Percentiles rank a stretch among this genome's conserved stretches.
These are phyloP conservation scores for Ceratobasidium sp. DNA, from an alignment of 1,284 basidiomycete genomes.

Conservation along the genomic window DNA sequence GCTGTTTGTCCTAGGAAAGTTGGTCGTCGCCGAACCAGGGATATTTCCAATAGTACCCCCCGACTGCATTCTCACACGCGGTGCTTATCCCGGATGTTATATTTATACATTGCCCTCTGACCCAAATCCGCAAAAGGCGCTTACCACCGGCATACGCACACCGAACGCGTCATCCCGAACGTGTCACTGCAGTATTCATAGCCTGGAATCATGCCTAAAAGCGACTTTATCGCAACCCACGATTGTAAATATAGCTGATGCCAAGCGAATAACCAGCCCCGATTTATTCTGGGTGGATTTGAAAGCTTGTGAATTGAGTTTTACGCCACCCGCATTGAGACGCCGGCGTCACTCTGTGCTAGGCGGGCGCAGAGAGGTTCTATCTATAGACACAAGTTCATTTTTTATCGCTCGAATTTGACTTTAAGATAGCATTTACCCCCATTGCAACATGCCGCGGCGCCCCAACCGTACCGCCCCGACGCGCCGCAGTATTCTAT, in stretches of 20 bases:
- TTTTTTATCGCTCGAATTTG: not conserved
- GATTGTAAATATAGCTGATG: conserved; percentile 5
- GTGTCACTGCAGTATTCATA: not conserved
- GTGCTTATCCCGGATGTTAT: no score
- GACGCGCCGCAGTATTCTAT: not conserved
- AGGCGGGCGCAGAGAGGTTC: not conserved
- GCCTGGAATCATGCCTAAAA: not conserved
- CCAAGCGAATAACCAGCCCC: conserved; percentile 9
- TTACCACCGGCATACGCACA: no score
- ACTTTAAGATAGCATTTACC: not conserved
- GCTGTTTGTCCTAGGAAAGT: no score
- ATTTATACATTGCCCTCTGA: no score
- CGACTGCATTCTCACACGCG: no score
- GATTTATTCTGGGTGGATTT: conserved; percentile 10
- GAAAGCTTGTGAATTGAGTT: not conserved
- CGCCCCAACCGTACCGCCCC: not conserved
- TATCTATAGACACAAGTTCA: conserved; percentile 7
- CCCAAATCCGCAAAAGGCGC: no score
- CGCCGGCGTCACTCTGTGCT: conserved; percentile 3
- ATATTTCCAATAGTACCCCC: no score
- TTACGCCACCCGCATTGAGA: not conserved
- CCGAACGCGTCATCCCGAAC: not conserved
- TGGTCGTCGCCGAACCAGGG: no score
- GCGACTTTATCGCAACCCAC: not conserved
- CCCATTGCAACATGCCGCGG: not conserved